Evolutionary conservation across 768 basidiomycete genomes (phyloP).

Genomic region (Omphalotus guepiniiformis): DNA sequence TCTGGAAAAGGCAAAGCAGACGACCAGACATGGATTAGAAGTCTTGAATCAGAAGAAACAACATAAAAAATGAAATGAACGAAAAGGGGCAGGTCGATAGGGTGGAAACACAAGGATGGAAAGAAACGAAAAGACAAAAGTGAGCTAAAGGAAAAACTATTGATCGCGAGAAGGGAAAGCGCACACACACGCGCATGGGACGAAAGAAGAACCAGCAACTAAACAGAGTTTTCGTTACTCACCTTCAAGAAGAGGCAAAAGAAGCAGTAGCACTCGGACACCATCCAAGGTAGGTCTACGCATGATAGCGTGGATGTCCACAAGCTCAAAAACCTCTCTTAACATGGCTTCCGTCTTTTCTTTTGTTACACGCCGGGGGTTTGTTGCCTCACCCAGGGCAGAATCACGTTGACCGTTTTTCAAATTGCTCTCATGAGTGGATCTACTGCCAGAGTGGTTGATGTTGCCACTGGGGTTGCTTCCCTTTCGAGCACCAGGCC

Average conservation of each 20-base stretch:
- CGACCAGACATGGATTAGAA: neutral
- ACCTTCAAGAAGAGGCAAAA: slow-evolving; percentile 87
- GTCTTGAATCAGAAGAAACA: slow-evolving; percentile 10
- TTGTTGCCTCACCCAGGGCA: slow-evolving; percentile 1
- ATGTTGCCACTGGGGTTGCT: neutral
- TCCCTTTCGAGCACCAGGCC: slow-evolving; percentile 5
- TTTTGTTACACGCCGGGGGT: slow-evolving; percentile 36
- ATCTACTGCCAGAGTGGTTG: too few species aligned
- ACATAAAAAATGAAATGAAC: slow-evolving; percentile 6
- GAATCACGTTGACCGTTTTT: neutral
- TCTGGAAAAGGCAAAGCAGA: slow-evolving; percentile 26
- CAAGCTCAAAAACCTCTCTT: slow-evolving; percentile 69
- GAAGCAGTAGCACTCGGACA: slow-evolving; percentile 69
- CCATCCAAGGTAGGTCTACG: slow-evolving; percentile 86
- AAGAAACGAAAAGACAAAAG: neutral
- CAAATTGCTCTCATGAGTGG: neutral
- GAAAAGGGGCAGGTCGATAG: neutral
- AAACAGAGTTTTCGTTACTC: slow-evolving; percentile 20
- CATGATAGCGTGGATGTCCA: slow-evolving; percentile 77
- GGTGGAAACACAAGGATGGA: neutral
- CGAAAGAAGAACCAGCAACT: slow-evolving; percentile 1
- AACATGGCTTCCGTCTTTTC: slow-evolving; percentile 65
- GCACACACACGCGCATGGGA: too few species aligned
- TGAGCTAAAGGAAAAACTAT: too few species aligned
- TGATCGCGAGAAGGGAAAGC: too few species aligned